These are phyloP conservation scores for Cryphonectria nitschkei DNA, from an alignment of 2,329 filamentous ascomycete genomes.

Conservation along the genomic window DNA sequence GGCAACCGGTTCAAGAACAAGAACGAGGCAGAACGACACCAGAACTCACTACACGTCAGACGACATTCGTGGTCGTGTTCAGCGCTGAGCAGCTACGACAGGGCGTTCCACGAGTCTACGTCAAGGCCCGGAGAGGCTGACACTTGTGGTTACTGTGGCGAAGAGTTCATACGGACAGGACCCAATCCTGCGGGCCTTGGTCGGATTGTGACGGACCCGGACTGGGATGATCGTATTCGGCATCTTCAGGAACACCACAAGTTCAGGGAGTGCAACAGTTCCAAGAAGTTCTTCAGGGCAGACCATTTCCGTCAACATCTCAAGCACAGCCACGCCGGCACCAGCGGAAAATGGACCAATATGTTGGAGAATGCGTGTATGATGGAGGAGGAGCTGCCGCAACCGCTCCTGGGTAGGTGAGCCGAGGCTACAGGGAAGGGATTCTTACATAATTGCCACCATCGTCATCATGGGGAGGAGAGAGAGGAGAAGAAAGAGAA, in stretches of 20 bases:
- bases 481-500: no score
- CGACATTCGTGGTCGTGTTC: slow-evolving; percentile 97
- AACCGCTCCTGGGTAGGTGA: slow-evolving; percentile 38
- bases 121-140: slow-evolving; percentile 70
- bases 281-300: slow-evolving; percentile 96
- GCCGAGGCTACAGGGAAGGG: neutral
- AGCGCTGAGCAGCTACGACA: slow-evolving; percentile 74
- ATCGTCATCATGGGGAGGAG: neutral
- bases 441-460: neutral
- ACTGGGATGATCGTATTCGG: slow-evolving; percentile 85
- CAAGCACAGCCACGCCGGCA: slow-evolving; percentile 95
- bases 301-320: slow-evolving; percentile 98
- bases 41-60: slow-evolving; percentile 90
- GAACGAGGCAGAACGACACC: slow-evolving; percentile 94
- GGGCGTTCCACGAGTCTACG: slow-evolving; percentile 84
- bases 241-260: slow-evolving; percentile 94
- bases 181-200: slow-evolving; percentile 42
- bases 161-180: slow-evolving; percentile 72
- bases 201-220: slow-evolving; percentile 69
- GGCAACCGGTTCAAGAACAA: slow-evolving; percentile 98
- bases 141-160: slow-evolving; percentile 91
- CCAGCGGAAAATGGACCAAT: slow-evolving; percentile 98
- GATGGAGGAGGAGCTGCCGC: slow-evolving; percentile 78
- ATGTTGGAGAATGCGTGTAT: slow-evolving; percentile 97
- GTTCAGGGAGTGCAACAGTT: slow-evolving; percentile 96